Conservation (phyloP, 768 basidiomycete species). For the Roridomyces roridus region DNA sequence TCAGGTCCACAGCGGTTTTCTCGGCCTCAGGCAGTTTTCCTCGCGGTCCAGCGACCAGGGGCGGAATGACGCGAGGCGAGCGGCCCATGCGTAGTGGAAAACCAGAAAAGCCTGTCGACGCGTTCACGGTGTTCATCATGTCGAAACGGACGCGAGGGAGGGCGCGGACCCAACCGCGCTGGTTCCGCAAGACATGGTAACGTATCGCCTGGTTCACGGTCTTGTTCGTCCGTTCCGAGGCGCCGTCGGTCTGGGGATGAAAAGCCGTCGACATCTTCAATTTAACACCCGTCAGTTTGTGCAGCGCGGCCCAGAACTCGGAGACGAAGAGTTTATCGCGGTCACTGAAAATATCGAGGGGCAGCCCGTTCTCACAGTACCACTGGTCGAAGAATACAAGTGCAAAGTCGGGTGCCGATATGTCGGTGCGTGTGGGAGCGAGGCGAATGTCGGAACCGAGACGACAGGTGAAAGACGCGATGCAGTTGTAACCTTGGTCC, state of each 20-base stretch:
- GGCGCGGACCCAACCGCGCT: conserved; percentile 33
- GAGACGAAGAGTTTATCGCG: conserved; percentile 36
- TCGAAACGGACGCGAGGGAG: conserved; percentile 33
- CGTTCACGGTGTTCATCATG: conserved; percentile 37
- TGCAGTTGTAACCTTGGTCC: conserved; percentile 30
- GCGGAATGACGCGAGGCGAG: conserved; percentile 29
- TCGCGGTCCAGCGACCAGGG: conserved; percentile 5
- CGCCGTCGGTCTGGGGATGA: conserved; percentile 38
- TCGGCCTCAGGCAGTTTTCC: not conserved
- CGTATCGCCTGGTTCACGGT: conserved; percentile 1
- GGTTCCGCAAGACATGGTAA: conserved; percentile 29
- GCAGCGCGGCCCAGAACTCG: conserved; percentile 33
- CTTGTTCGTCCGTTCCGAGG: conserved; percentile 30
- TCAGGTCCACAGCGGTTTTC: not conserved
- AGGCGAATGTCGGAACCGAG: conserved; percentile 20
- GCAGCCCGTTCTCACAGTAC: conserved; percentile 36
- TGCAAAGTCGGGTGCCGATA: conserved; percentile 16
- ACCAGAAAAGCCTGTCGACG: conserved; percentile 32
- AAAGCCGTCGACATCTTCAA: conserved; percentile 33
- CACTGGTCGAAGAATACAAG: conserved; percentile 24
- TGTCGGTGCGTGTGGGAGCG: conserved; percentile 6
- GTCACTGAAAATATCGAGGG: conserved; percentile 31
- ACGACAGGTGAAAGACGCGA: conserved; percentile 19
- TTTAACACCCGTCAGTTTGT: conserved; percentile 25
- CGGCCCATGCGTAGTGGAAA: conserved; percentile 35